Evolutionary conservation across 1,284 basidiomycete species (phyloP), one percentile per base, ranked within the genome.

Genomic region (Ganoderma lingzhi): DNA sequence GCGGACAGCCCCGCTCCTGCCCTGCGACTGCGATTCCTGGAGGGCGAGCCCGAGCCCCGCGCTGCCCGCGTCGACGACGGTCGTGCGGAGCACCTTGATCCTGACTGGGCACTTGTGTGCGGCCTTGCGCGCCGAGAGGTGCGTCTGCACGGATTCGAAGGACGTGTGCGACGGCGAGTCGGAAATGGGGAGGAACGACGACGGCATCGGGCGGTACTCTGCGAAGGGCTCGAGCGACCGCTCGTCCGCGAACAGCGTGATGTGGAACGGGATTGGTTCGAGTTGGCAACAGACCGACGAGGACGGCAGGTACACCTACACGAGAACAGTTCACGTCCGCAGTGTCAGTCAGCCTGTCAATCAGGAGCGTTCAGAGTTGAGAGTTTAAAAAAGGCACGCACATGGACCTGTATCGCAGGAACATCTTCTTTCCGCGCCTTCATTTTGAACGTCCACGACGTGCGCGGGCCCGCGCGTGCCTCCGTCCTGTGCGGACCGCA

Each of bases 211-310:
- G 32, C 74, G 76, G 69, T 75, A 77, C 19, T 72, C 67, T n/a
- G 72, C 63, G 65, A 78, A 79, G 19, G 75, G 74, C 51, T 69
- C 71, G 28, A 80, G 74, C 15, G 71, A 51, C 23, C 73, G 72
- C 42, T 79, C 78, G 58, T 75, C 74, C 56, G 71, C 78, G 66
- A 75, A 72, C 44, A 80, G 65, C 30, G 76, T 76, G 45, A 80
- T 71, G 63, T 73, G 74, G 71, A 79, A 80, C 6, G 77, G 77
- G 37, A 80, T 78, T 6, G 78, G 76, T 51, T 78, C 78, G 48
- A 71, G 72, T 51, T 76, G 42, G 63, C 73, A 71, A 68, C 77
- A 78, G 14, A 79, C 70, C 39, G 76, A 76, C 6, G 77, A 76
- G 19, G 66, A 68, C 8, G 79, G 78, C 9, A 80, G 74, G 62